A percentile compares a stretch with the other conserved stretches of the same genome.
Evolutionary conservation across 1,139 yeast species (phyloP).

Genomic region (Geotrichum histeridarum): DNA sequence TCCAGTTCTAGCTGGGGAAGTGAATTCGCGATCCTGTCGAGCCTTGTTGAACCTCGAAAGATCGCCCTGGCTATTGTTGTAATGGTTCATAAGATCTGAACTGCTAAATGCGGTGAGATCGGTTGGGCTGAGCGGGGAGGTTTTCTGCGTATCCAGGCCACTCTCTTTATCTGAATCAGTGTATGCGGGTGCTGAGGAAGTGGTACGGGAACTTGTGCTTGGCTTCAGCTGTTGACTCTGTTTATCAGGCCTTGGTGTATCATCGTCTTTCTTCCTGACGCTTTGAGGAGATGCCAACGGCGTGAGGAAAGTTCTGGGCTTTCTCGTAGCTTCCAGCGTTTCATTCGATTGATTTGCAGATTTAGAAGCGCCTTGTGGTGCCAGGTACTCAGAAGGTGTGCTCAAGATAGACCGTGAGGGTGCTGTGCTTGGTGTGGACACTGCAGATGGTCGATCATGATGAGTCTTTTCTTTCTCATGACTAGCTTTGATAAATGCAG

Average conservation of each 20-base stretch:
- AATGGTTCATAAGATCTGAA: not conserved
- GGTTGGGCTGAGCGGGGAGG: not conserved
- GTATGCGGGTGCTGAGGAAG: not conserved
- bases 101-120: not conserved
- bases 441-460: not conserved
- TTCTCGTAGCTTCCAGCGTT: not conserved
- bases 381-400: constrained; percentile 16
- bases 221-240: not conserved
- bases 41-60: not conserved
- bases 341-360: not conserved
- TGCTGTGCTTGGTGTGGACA: not conserved
- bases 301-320: not conserved
- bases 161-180: not conserved
- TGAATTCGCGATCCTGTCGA: not conserved
- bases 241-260: not conserved
- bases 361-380: not conserved
- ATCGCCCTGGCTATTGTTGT: not conserved
- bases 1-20: not conserved
- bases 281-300: not conserved
- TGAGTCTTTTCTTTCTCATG: not conserved
- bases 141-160: not conserved
- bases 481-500: not conserved
- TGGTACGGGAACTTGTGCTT: not conserved
- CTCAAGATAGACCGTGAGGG: constrained; percentile 15
- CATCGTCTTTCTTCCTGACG: not conserved